Evolutionary conservation across 225 moss, liverwort and hornwort genomes (phyloP), one percentile per base, ranked within the genome.

Genomic region (Straminergon stramineum): DNA sequence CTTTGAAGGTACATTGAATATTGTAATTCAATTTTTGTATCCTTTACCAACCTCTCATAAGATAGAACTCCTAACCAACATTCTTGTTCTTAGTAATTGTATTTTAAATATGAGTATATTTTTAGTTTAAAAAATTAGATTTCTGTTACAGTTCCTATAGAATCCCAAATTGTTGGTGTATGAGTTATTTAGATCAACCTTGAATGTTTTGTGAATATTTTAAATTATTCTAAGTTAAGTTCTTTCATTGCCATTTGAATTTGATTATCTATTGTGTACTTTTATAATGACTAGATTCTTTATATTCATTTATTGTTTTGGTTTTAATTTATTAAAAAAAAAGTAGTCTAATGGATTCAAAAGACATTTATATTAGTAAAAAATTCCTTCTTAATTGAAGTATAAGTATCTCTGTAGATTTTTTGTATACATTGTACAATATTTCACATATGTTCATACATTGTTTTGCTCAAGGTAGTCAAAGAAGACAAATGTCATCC

Each of bases 391-490:
- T 37, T 0, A 67, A 4, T 34, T 23, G 12, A 71, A 70, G 5
- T 63, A 28, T 7, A 5, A 28, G 12, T 5, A 48, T 8, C 41
- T 55, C 14, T 56, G 15, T 11, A 17, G 37, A 60, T 52, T 28
- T 37, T 28, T 30, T 28, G 14, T 69, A 31, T 7, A 23, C 20
- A 32, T 32, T 82, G 7, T 37, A 17, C 6, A 68, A n/a, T 7
- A n/a, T 84, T 84, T 37, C 6, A 68, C 12, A 18, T 28, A 67
- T 17, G 0, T 67, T 84, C 2, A 26, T 58, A 21, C 14, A 7
- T 86, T 91, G 43, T 17, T 65, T 84, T 87, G 16, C 76, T 85
- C 75, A 92, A 92, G 91, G 90, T 87, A 87, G 91, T 90, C 52
- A 88, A 15, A 90, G 9, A 83, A 88, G 83, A 88, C 78, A 90